Base-by-base conservation (phyloP, 768 basidiomycete species). In the Kwoniella newhampshirensis region DNA sequence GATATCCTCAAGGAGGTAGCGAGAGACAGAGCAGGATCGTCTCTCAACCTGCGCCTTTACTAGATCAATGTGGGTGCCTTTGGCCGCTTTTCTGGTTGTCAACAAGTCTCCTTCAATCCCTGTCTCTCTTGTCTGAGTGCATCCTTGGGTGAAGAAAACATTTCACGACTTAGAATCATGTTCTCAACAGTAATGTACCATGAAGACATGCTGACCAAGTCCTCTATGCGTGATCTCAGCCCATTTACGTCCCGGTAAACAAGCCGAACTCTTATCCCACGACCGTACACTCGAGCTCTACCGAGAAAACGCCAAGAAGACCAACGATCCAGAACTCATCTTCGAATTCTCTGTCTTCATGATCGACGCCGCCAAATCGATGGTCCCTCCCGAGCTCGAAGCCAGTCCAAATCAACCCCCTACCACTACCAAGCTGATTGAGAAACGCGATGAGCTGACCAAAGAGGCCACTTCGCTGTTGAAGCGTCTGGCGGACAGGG, bases 291-390 rank as follows among this genome's bases (percentile, higher is more conserved):
- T 99, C 58, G 92, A 97, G 77, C 85, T 96, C 60, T 99, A 99
- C 80, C 88, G 96, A 44, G 85, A 87, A 41, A 99, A 99, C 77
- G 96, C 94, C 28, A 96, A 94, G 80, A 98, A 98, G 80, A 96
- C 93, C 0, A 91, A 96, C 79, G 91, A 98, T 76, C 93, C 94
- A 0, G 91, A 97, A 70, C 80, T 97, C 54, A 93, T 94, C 75
- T 98, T 92, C 80, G 96, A 99, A 75, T 97, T 99, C 66, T 91
- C 94, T 37, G 90, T 93, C 8, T 97, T 98, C 82, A 92, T 97
- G 88, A 88, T 99, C 73, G 96, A 97, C 71, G 91, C 93, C 46
- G 89, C 91, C 46, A 96, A 94, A 77, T 85, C 87, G 1, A 84
- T 91, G 74, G 89, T 90, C 67, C 60, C 73, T 20, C 61, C 60